Conservation (phyloP, 1,139 yeast genomes). For the Protomyces pachydermus region DNA sequence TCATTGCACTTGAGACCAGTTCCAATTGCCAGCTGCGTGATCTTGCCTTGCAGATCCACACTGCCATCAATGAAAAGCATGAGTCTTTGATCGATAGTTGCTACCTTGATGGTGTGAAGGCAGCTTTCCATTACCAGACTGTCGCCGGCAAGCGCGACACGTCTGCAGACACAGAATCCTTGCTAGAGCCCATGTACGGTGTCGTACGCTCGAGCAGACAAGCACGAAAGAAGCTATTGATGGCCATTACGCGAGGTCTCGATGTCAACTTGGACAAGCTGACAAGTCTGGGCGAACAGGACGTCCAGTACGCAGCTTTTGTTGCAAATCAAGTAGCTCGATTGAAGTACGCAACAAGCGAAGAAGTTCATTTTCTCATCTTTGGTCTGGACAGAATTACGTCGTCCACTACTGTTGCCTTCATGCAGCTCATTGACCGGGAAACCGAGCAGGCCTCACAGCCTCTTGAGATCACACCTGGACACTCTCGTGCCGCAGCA, state of each 20-base stretch:
- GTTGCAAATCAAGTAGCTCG: slow-evolving; percentile 44
- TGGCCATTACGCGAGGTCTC: slow-evolving; percentile 41
- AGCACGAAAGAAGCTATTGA: slow-evolving; percentile 49
- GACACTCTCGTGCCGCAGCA: slow-evolving; percentile 12
- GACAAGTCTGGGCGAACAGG: slow-evolving; percentile 27
- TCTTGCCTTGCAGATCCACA: slow-evolving; percentile 52
- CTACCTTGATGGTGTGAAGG: slow-evolving; percentile 58
- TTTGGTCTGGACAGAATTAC: slow-evolving; percentile 36
- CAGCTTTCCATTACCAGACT: slow-evolving; percentile 49
- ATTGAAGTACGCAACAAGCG: slow-evolving; percentile 43
- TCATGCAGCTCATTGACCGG: slow-evolving; percentile 35
- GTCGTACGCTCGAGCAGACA: slow-evolving; percentile 46
- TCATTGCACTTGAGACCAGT: slow-evolving; percentile 65
- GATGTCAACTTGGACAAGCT: slow-evolving; percentile 36
- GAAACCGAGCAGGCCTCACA: neutral
- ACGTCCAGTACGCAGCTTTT: slow-evolving; percentile 32
- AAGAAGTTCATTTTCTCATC: slow-evolving; percentile 43
- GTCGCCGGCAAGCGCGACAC: slow-evolving; percentile 29
- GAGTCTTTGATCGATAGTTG: slow-evolving; percentile 65
- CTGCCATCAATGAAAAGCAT: slow-evolving; percentile 56
- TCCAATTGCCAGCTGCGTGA: slow-evolving; percentile 44
- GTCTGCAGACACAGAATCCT: neutral
- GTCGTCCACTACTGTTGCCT: slow-evolving; percentile 43
- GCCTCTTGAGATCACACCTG: neutral
- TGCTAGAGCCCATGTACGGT: slow-evolving; percentile 40